Percentiles rank a stretch among this genome's conserved stretches.
These are phyloP conservation scores for Coccomyxa sp. DNA, from an alignment of 139 green algal genomes.

Conservation along the genomic window DNA sequence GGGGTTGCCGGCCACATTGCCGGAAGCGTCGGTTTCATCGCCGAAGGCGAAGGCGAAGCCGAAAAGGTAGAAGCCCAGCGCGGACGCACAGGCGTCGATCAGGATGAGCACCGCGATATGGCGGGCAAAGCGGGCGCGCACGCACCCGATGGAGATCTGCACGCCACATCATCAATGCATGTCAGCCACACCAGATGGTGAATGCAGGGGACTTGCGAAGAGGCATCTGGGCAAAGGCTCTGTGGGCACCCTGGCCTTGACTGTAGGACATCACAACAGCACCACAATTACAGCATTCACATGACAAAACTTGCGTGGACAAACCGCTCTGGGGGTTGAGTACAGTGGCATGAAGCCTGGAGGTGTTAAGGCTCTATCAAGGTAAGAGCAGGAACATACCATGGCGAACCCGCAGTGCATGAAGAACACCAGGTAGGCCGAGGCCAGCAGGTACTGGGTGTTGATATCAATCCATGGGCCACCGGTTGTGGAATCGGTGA, in stretches of 20 bases:
- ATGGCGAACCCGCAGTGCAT: slow-evolving; percentile 79
- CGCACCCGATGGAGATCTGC: slow-evolving; percentile 34
- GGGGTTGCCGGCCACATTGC: slow-evolving; percentile 9
- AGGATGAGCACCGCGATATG: slow-evolving; percentile 42
- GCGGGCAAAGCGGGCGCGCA: slow-evolving; percentile 30
- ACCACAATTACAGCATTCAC: too few species aligned
- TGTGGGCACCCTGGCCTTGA: neutral
- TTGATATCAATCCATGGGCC: slow-evolving; percentile 19
- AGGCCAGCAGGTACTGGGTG: slow-evolving; percentile 42
- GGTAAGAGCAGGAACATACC: slow-evolving; percentile 12
- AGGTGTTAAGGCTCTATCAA: too few species aligned
- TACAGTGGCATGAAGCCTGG: too few species aligned
- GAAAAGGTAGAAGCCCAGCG: slow-evolving; percentile 31
- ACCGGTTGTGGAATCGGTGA: neutral
- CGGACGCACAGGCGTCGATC: slow-evolving; percentile 22
- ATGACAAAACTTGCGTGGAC: too few species aligned
- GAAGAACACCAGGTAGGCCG: slow-evolving; percentile 58
- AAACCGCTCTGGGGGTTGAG: too few species aligned
- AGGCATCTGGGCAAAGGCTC: neutral
- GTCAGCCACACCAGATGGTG: neutral
- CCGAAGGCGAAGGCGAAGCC: slow-evolving; percentile 31
- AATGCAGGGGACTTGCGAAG: neutral
- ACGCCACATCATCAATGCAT: neutral
- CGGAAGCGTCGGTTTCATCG: neutral
- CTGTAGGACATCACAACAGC: neutral